Base-by-base conservation (phyloP, 2,329 filamentous ascomycete species). In the Lachnellula arida region DNA sequence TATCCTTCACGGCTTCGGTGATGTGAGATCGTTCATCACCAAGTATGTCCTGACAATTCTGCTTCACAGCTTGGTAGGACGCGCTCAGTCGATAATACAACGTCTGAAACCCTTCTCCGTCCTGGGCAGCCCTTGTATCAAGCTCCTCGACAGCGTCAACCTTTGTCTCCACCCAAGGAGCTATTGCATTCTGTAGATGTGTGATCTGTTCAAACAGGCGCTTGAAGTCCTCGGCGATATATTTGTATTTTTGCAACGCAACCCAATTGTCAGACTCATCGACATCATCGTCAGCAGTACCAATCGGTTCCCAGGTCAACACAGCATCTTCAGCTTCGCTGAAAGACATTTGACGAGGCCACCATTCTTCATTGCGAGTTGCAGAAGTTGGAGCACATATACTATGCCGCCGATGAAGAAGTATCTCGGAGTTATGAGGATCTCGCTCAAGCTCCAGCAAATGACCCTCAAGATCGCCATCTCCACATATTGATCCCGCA, bases 281-380 rank as follows among this genome's bases (percentile, higher is more conserved):
- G 11, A 64, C 70, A 17, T 77, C 74, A 32, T 73, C 69, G 3
- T 65, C 59, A 2, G 78, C 58, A 53, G 75, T 73, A 4, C 76
- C 70, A 25, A 86, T 71, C 48, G 81, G 78, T 5, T 81, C 75
- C 87, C 88, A 91, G 15, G 74, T 76, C 1, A 91, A 73, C 7
- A 92, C 74, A n/a, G 85, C 87, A 58, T 91, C 86, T 71, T 89
- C 87, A 1, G 86, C 88, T 46, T 86, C 79, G 56, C 86, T 85
- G 69, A 92, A 92, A 4, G 88, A 91, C 60, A 92, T 77, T 44
- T 87, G 81, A 1, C 88, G 83, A 1, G 87, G 82, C 81, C 86
- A 89, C 55, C 81, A 81, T 28, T 78, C 77, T 59, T 88, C 84
- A 58, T 82, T 78, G 6, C 58, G 60, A 1, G 55, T 72, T 51